These are phyloP conservation scores for Fulvia fulva DNA, from an alignment of 2,329 filamentous ascomycete species.

Conservation along the genomic window DNA sequence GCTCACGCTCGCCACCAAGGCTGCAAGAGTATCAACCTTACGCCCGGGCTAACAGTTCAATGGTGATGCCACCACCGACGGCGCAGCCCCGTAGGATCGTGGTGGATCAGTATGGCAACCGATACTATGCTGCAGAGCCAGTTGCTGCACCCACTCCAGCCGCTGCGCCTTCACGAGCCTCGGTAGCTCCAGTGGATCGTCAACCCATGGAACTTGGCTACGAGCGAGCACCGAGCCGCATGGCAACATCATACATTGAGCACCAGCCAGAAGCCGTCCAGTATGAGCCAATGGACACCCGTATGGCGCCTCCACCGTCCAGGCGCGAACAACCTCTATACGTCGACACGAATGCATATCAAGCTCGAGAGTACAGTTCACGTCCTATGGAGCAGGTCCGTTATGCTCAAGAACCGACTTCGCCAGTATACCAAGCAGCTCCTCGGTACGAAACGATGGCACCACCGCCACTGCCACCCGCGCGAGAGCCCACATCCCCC, in stretches of 20 bases:
- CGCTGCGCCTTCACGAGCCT: slow-evolving; percentile 44
- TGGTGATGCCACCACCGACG: slow-evolving; percentile 45
- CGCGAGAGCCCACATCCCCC: slow-evolving; percentile 34
- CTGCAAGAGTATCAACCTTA: slow-evolving; percentile 33
- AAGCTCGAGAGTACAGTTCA: slow-evolving; percentile 20
- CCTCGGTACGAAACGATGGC: slow-evolving; percentile 20
- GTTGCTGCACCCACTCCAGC: slow-evolving; percentile 18
- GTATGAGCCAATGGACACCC: slow-evolving; percentile 38
- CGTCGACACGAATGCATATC: slow-evolving; percentile 28
- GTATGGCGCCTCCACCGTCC: slow-evolving; percentile 28
- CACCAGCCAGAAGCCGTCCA: slow-evolving; percentile 39
- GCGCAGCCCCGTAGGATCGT: slow-evolving; percentile 58
- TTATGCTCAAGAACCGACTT: slow-evolving; percentile 26
- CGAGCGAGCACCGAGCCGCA: slow-evolving; percentile 57
- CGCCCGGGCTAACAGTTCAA: slow-evolving; percentile 36
- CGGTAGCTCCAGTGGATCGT: slow-evolving; percentile 42
- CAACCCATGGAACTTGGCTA: slow-evolving; percentile 44
- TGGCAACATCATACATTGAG: slow-evolving; percentile 28
- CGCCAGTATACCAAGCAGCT: slow-evolving; percentile 26
- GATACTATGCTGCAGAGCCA: slow-evolving; percentile 61
- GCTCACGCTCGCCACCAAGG: slow-evolving; percentile 38
- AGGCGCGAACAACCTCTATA: slow-evolving; percentile 26
- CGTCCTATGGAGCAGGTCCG: slow-evolving; percentile 17
- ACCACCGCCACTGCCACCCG: slow-evolving; percentile 20
- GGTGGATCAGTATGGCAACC: slow-evolving; percentile 76